phyloP scores from a whole-genome alignment of 2,329 filamentous ascomycete genomes.

The Paecilomyces sp. region DNA sequence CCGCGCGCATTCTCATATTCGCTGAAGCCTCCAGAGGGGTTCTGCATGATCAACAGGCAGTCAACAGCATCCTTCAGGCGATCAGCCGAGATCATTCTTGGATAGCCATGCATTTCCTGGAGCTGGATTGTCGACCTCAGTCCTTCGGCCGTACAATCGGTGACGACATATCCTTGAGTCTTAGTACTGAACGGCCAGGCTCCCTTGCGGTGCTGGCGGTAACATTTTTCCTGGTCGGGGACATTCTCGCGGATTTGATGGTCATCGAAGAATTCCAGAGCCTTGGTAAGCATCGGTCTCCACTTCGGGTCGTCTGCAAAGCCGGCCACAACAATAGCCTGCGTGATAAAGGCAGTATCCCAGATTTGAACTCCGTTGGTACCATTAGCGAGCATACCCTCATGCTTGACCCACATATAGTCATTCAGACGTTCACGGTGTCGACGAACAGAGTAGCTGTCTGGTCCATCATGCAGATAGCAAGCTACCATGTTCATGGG shows the following conservation, averaged over 20 bases:
- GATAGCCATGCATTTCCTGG: constrained; percentile 71
- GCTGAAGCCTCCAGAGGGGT: constrained; percentile 74
- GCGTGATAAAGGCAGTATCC: constrained; percentile 89
- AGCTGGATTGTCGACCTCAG: constrained; percentile 80
- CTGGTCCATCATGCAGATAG: constrained; percentile 76
- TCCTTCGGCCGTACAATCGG: constrained; percentile 87
- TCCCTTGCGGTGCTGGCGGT: constrained; percentile 84
- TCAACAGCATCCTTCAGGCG: constrained; percentile 84
- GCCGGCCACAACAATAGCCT: constrained; percentile 71
- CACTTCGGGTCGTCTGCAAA: constrained; percentile 71
- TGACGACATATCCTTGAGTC: constrained; percentile 89
- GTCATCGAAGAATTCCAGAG: constrained; percentile 76
- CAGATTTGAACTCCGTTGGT: constrained; percentile 98
- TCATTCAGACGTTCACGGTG: constrained; percentile 79
- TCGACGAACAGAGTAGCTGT: constrained; percentile 61
- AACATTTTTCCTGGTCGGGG: constrained; percentile 68
- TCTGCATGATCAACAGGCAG: constrained; percentile 86
- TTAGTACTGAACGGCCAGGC: constrained; percentile 95
- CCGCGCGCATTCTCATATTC: constrained; percentile 84
- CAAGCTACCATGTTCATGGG: constrained; percentile 85
- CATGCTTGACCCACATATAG: constrained; percentile 82
- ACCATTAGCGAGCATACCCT: constrained; percentile 91
- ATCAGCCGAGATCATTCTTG: constrained; percentile 64
- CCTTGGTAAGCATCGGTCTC: constrained; percentile 74
- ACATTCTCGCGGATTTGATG: constrained; percentile 88